Conservation (phyloP, 1,284 basidiomycete genomes). For the Leccinum pallidistipes region DNA sequence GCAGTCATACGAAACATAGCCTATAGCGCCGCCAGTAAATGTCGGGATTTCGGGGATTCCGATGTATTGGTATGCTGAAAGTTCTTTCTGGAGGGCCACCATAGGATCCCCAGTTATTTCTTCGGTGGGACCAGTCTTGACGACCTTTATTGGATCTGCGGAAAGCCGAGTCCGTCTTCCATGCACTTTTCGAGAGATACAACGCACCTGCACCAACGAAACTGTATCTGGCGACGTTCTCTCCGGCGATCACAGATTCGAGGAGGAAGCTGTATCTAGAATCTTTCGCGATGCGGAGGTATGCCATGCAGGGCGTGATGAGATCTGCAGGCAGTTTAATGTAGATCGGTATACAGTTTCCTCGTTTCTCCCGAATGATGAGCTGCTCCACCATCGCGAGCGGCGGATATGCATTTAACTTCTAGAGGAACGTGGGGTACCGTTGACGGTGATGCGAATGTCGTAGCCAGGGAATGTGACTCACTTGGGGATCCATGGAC, state of each 20-base stretch:
- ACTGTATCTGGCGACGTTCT: conserved; percentile 91
- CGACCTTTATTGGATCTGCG: conserved; percentile 88
- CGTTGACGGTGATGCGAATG: conserved; percentile 1
- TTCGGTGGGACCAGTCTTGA: conserved; percentile 86
- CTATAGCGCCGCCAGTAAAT: conserved; percentile 97
- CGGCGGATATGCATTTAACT: conserved; percentile 65
- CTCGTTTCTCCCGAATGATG: conserved; percentile 73
- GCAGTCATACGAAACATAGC: conserved; percentile 97
- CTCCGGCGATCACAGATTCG: conserved; percentile 90
- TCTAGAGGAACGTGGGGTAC: conserved; percentile 40
- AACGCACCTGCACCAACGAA: conserved; percentile 92
- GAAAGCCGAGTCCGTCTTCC: neutral
- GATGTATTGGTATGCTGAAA: conserved; percentile 87
- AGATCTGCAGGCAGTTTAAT: conserved; percentile 94
- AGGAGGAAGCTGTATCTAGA: conserved; percentile 92
- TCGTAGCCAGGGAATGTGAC: conserved; percentile 16
- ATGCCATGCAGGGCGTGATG: conserved; percentile 96
- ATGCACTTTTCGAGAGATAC: conserved; percentile 10
- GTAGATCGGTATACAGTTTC: conserved; percentile 93
- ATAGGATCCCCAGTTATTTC: conserved; percentile 89
- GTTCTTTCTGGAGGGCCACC: conserved; percentile 80
- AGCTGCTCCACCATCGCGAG: conserved; percentile 69
- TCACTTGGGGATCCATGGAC: conserved; percentile 62
- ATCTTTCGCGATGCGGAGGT: conserved; percentile 90
- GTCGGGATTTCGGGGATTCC: conserved; percentile 90